Percentiles rank a stretch among this genome's conserved stretches.
Conservation (phyloP, 192 early-diverging fungal species). For the Ambispora gerdemannii region DNA sequence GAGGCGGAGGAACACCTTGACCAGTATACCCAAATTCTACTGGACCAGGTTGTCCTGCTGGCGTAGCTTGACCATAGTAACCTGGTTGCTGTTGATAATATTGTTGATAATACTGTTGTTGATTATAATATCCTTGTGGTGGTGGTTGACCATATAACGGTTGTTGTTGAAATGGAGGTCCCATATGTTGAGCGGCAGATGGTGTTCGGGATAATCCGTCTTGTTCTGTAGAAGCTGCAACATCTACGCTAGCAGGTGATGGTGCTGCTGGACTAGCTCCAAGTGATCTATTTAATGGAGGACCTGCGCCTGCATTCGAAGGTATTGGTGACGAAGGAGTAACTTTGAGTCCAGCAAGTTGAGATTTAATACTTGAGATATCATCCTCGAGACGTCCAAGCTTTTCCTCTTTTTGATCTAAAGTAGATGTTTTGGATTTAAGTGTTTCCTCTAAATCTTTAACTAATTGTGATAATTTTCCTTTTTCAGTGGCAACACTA, state of each 20-base stretch:
- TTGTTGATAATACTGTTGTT: slow-evolving; percentile 2
- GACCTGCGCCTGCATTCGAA: neutral
- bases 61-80: neutral
- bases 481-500: slow-evolving; percentile 28
- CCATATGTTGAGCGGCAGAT: neutral
- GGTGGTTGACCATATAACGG: neutral
- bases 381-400: slow-evolving; percentile 25
- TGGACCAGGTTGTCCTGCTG: slow-evolving; percentile 6
- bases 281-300: neutral
- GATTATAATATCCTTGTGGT: slow-evolving; percentile 5
- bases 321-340: neutral
- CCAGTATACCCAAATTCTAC: neutral
- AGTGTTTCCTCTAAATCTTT: slow-evolving; percentile 29
- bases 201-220: neutral
- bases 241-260: neutral
- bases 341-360: slow-evolving; percentile 19
- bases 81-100: slow-evolving; percentile 16
- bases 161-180: neutral
- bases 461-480: slow-evolving; percentile 24
- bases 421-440: slow-evolving; percentile 27
- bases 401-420: slow-evolving; percentile 30
- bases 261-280: neutral
- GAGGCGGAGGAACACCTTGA: neutral
- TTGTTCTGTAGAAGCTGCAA: neutral
- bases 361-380: slow-evolving; percentile 28